Conservation (phyloP, 2,329 filamentous ascomycete species). For the Phialocephala subalpina region DNA sequence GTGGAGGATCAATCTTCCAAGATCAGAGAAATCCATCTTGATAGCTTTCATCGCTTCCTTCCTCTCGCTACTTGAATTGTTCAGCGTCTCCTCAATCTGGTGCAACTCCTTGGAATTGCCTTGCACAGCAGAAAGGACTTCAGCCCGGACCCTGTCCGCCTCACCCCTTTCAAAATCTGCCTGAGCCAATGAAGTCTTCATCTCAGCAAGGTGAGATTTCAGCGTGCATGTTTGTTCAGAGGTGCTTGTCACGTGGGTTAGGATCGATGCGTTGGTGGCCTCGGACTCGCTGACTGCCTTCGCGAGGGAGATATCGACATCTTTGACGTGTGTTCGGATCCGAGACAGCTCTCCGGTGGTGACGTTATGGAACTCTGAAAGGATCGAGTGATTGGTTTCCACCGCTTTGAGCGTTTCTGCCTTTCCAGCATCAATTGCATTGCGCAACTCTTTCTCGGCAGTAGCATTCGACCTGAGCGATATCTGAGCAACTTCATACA, state of each 20-base stretch:
- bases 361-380: not conserved
- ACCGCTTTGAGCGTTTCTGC: constrained; percentile 5
- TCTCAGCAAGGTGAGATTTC: constrained; percentile 9
- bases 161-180: not conserved
- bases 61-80: not conserved
- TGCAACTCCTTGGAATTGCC: not conserved
- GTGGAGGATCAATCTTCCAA: not conserved
- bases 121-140: not conserved
- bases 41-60: not conserved
- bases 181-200: not conserved
- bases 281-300: constrained; percentile 3
- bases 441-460: not conserved
- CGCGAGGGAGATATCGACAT: not conserved
- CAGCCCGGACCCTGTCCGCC: not conserved
- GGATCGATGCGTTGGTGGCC: not conserved
- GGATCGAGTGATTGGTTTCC: not conserved
- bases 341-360: not conserved
- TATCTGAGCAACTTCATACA: not conserved
- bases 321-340: not conserved
- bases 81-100: not conserved
- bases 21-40: not conserved
- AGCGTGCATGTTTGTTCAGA: not conserved
- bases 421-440: not conserved
- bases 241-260: not conserved
- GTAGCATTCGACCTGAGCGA: not conserved